Conservation (phyloP, 495 filamentous ascomycete species). For the Xylaria sp. region DNA sequence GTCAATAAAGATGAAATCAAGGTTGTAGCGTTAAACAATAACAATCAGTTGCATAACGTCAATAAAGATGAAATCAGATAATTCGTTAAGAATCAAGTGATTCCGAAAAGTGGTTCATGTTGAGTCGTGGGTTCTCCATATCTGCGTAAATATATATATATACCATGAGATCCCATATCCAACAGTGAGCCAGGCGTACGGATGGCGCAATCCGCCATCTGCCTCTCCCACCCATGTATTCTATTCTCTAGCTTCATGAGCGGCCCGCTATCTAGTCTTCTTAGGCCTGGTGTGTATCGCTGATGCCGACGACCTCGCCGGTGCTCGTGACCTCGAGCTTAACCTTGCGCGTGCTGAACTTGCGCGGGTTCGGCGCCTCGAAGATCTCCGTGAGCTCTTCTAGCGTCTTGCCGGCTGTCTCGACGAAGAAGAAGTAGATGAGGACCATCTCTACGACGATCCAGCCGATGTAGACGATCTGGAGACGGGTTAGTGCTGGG, state of each 20-base stretch:
- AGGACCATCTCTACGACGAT: constrained; percentile 54
- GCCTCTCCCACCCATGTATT: background rate
- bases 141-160: background rate
- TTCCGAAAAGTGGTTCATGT: background rate
- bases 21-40: too few relatives aligned
- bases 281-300: constrained; percentile 21
- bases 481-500: background rate
- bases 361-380: constrained; percentile 61
- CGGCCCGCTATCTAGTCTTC: background rate
- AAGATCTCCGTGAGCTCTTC: constrained; percentile 75
- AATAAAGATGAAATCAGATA: background rate
- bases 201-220: background rate
- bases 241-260: background rate
- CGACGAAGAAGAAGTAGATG: constrained; percentile 72
- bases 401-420: constrained; percentile 71
- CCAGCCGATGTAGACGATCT: constrained; percentile 62
- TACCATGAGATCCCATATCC: background rate
- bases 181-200: background rate
- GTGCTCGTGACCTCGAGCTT: constrained; percentile 35
- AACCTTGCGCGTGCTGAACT: constrained; percentile 58
- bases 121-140: background rate
- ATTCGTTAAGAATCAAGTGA: background rate
- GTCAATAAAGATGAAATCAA: too few relatives aligned
- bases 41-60: background rate
- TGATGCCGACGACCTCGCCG: constrained; percentile 24